Evolutionary conservation across 768 basidiomycete species (phyloP).

Genomic region (Macrolepiota fuliginosa): DNA sequence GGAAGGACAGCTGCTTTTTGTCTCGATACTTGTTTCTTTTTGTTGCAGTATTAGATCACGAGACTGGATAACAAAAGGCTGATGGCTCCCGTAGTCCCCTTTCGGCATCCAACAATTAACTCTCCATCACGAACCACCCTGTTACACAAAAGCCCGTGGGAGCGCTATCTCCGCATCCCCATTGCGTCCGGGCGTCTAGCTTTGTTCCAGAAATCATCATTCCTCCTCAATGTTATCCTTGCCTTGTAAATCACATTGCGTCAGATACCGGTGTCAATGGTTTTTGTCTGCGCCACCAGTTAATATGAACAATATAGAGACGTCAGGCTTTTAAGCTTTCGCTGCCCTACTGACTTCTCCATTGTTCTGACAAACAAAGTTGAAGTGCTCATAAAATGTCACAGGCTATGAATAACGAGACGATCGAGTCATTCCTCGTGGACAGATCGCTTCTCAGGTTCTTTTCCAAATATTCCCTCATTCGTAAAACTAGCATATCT

Average conservation of each 20-base stretch:
- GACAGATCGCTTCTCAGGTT: not conserved
- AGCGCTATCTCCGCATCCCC: slow-evolving; percentile 9
- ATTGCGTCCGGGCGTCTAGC: not conserved
- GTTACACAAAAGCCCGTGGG: slow-evolving; percentile 12
- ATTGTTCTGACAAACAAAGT: not conserved
- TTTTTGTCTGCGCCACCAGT: not conserved
- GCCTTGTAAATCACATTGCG: not conserved
- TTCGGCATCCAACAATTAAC: slow-evolving; percentile 9
- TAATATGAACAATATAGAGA: not conserved
- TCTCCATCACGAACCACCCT: slow-evolving; percentile 5
- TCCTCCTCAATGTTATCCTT: not conserved
- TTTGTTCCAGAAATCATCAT: slow-evolving; percentile 6
- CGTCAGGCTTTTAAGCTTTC: not conserved
- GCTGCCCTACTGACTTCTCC: not conserved
- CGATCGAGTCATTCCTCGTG: not conserved
- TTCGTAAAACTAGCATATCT: not conserved
- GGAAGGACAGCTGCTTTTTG: slow-evolving; percentile 9
- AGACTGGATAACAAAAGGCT: slow-evolving; percentile 12
- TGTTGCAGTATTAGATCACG: slow-evolving; percentile 9
- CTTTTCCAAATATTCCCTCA: not conserved
- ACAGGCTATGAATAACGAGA: not conserved
- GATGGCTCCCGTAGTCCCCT: not conserved
- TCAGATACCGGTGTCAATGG: not conserved
- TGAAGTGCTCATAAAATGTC: not conserved
- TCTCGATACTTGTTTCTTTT: slow-evolving; percentile 7